Conservation (phyloP, 106 monocot species). For the Apostasia shenzhenica region DNA sequence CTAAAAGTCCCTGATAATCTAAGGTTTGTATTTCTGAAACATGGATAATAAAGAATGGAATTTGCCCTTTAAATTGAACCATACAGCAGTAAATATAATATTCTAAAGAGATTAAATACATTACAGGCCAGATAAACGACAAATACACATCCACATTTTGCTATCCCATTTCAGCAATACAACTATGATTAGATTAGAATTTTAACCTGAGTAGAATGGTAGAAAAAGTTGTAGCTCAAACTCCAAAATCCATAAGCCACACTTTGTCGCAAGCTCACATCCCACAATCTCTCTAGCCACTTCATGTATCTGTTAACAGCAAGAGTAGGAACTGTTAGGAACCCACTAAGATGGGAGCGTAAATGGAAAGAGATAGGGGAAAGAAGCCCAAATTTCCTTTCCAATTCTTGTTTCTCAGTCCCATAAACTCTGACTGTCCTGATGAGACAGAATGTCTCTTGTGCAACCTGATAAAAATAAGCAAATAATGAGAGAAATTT, state of each 20-base stretch:
- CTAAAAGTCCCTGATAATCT: too few relatives aligned
- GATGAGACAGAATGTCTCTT: constrained; percentile 73
- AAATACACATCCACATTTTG: too few relatives aligned
- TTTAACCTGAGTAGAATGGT: constrained; percentile 86
- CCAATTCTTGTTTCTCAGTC: constrained; percentile 78
- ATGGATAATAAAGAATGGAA: too few relatives aligned
- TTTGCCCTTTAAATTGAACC: too few relatives aligned
- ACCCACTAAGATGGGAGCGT: background rate
- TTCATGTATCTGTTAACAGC: constrained; percentile 43
- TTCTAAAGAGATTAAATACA: too few relatives aligned
- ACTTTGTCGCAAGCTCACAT: constrained; percentile 67
- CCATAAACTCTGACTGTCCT: constrained; percentile 92
- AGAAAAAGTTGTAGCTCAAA: constrained; percentile 68
- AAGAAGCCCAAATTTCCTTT: constrained; percentile 31
- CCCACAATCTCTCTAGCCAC: constrained; percentile 67
- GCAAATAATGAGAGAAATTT: background rate
- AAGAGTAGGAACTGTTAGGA: background rate
- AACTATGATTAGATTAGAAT: background rate
- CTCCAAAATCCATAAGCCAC: constrained; percentile 87
- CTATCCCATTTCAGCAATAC: too few relatives aligned
- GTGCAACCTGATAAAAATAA: constrained; percentile 57
- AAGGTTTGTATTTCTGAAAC: too few relatives aligned
- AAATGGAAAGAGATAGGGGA: background rate
- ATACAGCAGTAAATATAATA: too few relatives aligned
- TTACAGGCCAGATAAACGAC: too few relatives aligned